Evolutionary conservation across 768 basidiomycete genomes (phyloP).

Genomic region (Sarcodon aspratus): DNA sequence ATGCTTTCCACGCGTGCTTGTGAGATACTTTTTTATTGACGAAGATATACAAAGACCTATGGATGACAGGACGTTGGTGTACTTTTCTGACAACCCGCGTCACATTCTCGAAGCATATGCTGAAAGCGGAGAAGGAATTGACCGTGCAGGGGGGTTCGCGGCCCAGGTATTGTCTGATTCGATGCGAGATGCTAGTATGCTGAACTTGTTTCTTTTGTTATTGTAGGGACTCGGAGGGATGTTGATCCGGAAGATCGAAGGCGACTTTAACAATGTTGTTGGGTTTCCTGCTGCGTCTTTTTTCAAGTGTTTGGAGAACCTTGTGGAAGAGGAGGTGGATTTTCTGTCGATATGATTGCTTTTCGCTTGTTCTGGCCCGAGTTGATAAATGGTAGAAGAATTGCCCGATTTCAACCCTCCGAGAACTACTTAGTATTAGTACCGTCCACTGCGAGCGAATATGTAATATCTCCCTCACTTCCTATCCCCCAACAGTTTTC

Average conservation of each 20-base stretch:
- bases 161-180: constrained; percentile 49
- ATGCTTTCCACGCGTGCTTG: neutral
- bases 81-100: constrained; percentile 55
- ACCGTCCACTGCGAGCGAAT: no score
- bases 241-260: constrained; percentile 77
- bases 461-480: no score
- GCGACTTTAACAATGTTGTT: constrained; percentile 84
- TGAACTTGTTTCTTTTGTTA: neutral
- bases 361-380: neutral
- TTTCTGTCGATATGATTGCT: constrained; percentile 31
- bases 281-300: constrained; percentile 88
- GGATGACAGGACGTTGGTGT: constrained; percentile 72
- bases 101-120: constrained; percentile 68
- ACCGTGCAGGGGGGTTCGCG: constrained; percentile 91
- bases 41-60: constrained; percentile 42
- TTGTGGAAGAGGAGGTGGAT: constrained; percentile 67
- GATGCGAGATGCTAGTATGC: no score
- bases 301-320: constrained; percentile 57
- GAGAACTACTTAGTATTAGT: no score
- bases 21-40: neutral
- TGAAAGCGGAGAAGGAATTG: constrained; percentile 73
- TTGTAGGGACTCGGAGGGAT: constrained; percentile 68
- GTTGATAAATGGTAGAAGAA: neutral
- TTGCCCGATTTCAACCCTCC: neutral
- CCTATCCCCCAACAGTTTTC: no score